phyloP scores from a whole-genome alignment of 169 alveolate genomes.

The Toxoplasma gondii region DNA sequence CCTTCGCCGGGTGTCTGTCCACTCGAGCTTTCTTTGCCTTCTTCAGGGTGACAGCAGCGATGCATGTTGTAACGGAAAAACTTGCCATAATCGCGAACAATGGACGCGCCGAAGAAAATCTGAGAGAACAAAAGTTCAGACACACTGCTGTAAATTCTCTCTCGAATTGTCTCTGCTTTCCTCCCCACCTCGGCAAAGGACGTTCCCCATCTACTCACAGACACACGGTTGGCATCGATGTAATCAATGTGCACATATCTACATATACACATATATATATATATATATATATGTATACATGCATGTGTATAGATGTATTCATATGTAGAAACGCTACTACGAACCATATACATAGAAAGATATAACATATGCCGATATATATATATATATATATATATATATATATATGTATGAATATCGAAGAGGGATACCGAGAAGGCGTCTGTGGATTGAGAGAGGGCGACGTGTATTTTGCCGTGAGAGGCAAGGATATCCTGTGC shows the following conservation, averaged over 20 bases:
- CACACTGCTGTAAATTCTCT: no score
- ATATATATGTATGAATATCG: neutral
- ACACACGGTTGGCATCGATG: neutral
- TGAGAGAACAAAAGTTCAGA: neutral
- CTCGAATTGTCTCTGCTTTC: no score
- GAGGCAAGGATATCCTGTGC: no score
- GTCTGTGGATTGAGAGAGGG: no score
- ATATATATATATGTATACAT: neutral
- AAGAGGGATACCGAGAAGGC: no score
- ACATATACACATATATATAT: neutral
- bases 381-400: neutral
- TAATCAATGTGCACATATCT: neutral
- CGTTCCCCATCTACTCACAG: neutral
- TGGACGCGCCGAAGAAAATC: conserved; percentile 9
- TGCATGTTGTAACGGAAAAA: conserved; percentile 24
- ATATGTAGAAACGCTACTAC: neutral
- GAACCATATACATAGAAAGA: neutral
- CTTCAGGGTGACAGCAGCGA: conserved; percentile 42
- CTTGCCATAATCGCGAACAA: conserved; percentile 8
- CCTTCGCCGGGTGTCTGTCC: no score
- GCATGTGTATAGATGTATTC: neutral
- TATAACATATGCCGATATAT: neutral
- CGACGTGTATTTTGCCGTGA: no score
- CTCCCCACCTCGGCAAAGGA: neutral
- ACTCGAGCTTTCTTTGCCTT: neutral